Conservation (phyloP, 225 moss, liverwort and hornwort species). For the Rhytidiadelphus loreus region DNA sequence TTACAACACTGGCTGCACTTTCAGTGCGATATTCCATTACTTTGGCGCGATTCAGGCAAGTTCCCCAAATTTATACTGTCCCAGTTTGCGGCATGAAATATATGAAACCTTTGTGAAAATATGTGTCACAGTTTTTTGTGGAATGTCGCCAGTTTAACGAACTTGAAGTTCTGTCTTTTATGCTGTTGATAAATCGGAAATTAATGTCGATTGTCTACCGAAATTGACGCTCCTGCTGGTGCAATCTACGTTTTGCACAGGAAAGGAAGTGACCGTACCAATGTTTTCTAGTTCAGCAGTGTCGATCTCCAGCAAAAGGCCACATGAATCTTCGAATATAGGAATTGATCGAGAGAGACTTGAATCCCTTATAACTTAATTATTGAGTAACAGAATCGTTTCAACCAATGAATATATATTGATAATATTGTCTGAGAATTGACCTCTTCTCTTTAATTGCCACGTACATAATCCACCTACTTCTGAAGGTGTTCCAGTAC, state of each 20-base stretch:
- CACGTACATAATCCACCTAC: not conserved
- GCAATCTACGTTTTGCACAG: not conserved
- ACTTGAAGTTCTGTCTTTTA: no score
- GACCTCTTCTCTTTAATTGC: not conserved
- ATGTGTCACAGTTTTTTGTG: not conserved
- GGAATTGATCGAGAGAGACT: not conserved
- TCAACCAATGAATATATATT: not conserved
- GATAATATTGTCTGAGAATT: not conserved
- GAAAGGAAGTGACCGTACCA: not conserved
- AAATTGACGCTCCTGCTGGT: not conserved
- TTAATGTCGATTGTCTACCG: no score
- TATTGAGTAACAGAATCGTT: not conserved
- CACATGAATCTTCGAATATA: not conserved
- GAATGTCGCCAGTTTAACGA: not conserved
- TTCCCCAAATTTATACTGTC: no score
- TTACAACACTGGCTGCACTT: not conserved
- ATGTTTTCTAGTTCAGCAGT: not conserved
- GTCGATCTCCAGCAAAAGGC: not conserved
- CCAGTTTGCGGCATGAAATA: not conserved
- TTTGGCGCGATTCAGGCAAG: no score
- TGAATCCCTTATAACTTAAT: not conserved
- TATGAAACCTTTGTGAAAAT: not conserved
- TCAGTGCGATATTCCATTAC: not conserved
- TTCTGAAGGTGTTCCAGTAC: not conserved
- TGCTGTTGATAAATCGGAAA: no score